Base-by-base conservation (phyloP, 768 basidiomycete species). In the Naganishia kalamii region DNA sequence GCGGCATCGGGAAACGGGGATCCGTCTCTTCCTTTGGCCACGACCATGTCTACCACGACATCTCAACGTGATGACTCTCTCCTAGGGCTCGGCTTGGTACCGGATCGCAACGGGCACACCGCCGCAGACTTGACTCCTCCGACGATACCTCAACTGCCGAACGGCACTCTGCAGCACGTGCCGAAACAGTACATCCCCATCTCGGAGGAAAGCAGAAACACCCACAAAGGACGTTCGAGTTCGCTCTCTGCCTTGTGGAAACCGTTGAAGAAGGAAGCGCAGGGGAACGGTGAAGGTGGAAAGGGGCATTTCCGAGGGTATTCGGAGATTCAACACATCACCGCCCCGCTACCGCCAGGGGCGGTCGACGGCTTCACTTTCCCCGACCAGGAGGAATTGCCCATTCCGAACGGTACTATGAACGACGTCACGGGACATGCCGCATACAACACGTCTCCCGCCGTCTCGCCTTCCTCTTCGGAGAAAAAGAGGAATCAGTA, bases 241-340 rank as follows among this genome's bases (percentile, higher is more conserved):
- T 52, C 51, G 3, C 51, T 52, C 19, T 52, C 51, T 17, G 51
- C 33, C 21, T 52, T 52, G 32, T 52, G 51, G 51, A 52, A 52
- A n/a, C 51, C 51, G 6, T n/a, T 52, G 4, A 52, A 52, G 32
- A 35, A 35, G 51, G 51, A 15, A 6, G n/a, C 51, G 2, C 51
- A 19, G 8, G 32, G 30, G 32, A 23, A 5, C 4, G 49, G 27
- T 5, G 10, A 1, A 50, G 49, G 21, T 7, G 32, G 2, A 32
- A n/a, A 17, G 33, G 29, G 1, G 17, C 43, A 44, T n/a, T n/a
- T 11, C 5, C 19, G 32, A 35, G 11, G n/a, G 32, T 35, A 52
- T 6, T 35, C 51, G 1, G 51, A 37, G 32, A 52, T 52, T 13
- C 32, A 35, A 32, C 33, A 52, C 23, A 52, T 52, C 33, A 33